A percentile compares a stretch with the other conserved stretches of the same genome.
Evolutionary conservation across 768 basidiomycete species (phyloP).

Genomic region (Erythrobasidium yunnanense): DNA sequence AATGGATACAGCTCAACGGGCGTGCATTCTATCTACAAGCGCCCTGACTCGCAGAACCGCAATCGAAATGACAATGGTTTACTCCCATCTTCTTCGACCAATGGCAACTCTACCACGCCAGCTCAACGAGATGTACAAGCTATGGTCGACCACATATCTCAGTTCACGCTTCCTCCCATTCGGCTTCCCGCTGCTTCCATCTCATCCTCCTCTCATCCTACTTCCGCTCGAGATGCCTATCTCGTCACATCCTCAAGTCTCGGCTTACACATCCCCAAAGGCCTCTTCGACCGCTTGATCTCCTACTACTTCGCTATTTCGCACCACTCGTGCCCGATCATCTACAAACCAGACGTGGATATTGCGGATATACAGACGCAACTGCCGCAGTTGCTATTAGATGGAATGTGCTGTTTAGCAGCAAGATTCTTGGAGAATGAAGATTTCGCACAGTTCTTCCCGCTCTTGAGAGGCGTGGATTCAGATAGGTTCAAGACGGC

Average conservation of each 20-base stretch:
- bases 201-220: too few relatives aligned
- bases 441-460: constrained; percentile 4
- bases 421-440: constrained; percentile 22
- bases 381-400: constrained; percentile 10
- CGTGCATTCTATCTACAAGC: too few relatives aligned
- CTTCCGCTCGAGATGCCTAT: too few relatives aligned
- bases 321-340: constrained; percentile 22
- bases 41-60: not conserved
- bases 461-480: constrained; percentile 2
- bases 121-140: not conserved
- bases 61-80: not conserved
- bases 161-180: constrained; percentile 16
- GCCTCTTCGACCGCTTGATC: constrained; percentile 18
- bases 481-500: not conserved
- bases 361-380: constrained; percentile 16
- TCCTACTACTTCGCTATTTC: constrained; percentile 26
- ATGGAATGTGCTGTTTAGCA: constrained; percentile 26
- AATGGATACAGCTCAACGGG: too few relatives aligned
- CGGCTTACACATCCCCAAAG: constrained; percentile 15
- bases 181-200: not conserved
- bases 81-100: not conserved
- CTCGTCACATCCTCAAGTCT: too few relatives aligned
- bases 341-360: constrained; percentile 24
- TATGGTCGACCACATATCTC: constrained; percentile 8
- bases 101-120: not conserved